Conservation (phyloP, 345 rosid species). For the Excoecaria agallocha region DNA sequence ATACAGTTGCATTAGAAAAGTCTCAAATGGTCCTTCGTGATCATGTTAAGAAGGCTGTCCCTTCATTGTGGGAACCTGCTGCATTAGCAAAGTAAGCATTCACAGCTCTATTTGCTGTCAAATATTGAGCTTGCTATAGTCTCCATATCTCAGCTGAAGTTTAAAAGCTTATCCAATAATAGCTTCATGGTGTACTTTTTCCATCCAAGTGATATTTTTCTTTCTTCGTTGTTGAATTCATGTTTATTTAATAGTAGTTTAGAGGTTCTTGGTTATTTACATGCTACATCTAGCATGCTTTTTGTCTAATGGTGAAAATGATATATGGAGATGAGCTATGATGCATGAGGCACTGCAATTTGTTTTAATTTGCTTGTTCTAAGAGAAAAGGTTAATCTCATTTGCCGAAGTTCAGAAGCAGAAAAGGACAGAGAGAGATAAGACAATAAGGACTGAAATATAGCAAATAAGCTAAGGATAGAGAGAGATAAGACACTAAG, state of each 20-base stretch:
- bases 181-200: neutral
- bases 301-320: too few species aligned
- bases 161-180: neutral
- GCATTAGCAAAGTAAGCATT: slow-evolving; percentile 66
- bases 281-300: too few species aligned
- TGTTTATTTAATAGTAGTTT: neutral
- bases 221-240: neutral
- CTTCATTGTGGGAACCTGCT: slow-evolving; percentile 89
- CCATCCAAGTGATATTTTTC: neutral
- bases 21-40: slow-evolving; percentile 72
- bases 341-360: too few species aligned
- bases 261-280: too few species aligned
- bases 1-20: slow-evolving; percentile 80
- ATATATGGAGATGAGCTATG: too few species aligned
- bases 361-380: too few species aligned
- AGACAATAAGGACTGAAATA: too few species aligned
- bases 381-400: too few species aligned
- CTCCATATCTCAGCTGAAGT: neutral
- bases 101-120: neutral
- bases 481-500: too few species aligned
- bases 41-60: slow-evolving; percentile 78
- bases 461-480: too few species aligned
- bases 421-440: too few species aligned
- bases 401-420: too few species aligned
- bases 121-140: neutral